These are phyloP conservation scores for Halenospora varia DNA, from an alignment of 495 filamentous ascomycete genomes.

Conservation along the genomic window DNA sequence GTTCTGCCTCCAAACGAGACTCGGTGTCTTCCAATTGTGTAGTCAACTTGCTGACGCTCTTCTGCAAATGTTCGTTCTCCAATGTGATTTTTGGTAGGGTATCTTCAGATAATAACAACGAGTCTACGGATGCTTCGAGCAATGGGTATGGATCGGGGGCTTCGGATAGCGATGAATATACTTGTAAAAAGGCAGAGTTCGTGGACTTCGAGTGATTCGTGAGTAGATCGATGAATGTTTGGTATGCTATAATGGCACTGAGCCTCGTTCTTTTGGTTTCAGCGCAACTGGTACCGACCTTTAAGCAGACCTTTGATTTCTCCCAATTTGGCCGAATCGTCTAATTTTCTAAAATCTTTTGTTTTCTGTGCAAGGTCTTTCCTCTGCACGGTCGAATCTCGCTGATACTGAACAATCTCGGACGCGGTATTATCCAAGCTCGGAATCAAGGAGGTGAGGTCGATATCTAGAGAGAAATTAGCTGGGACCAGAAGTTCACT, in stretches of 20 bases:
- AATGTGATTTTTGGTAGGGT: constrained; percentile 80
- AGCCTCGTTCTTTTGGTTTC: constrained; percentile 6
- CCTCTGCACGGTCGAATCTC: constrained; percentile 86
- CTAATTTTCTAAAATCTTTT: constrained; percentile 94
- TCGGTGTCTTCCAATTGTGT: constrained; percentile 88
- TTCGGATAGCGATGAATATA: constrained; percentile 91
- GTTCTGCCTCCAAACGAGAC: constrained; percentile 66
- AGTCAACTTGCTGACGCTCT: constrained; percentile 75
- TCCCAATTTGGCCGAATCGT: constrained; percentile 79
- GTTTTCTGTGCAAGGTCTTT: constrained; percentile 98
- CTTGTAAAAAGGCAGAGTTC: constrained; percentile 83
- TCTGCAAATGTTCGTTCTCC: constrained; percentile 83
- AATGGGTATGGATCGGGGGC: constrained; percentile 95
- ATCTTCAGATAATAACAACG: constrained; percentile 84
- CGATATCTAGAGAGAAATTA: constrained; percentile 64
- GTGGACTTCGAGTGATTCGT: constrained; percentile 92
- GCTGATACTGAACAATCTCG: constrained; percentile 87
- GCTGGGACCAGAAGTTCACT: constrained; percentile 2
- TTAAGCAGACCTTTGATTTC: constrained; percentile 91
- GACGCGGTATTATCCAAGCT: constrained; percentile 87
- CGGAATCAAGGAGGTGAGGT: constrained; percentile 79
- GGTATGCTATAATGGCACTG: constrained; percentile 63
- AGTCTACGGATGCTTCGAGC: constrained; percentile 92
- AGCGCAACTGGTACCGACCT: constrained; percentile 40
- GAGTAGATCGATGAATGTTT: constrained; percentile 92